Conservation (phyloP, 179 eudicot species). For the Pouteria campechiana region DNA sequence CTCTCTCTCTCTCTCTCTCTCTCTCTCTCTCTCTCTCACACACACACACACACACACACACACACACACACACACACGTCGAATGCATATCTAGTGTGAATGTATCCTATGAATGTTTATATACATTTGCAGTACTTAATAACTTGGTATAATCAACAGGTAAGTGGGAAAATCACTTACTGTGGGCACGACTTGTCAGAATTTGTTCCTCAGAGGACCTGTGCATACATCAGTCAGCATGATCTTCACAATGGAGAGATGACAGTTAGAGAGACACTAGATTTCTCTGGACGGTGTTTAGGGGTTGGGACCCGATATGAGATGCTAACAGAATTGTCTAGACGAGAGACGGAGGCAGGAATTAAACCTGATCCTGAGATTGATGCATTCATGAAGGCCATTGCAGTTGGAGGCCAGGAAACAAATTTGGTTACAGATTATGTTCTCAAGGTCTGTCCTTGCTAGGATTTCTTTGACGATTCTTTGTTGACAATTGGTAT, state of each 20-base stretch:
- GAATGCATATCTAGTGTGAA: too few species aligned
- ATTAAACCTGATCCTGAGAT: constrained; percentile 65
- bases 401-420: constrained; percentile 48
- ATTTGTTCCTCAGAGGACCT: constrained; percentile 57
- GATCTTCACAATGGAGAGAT: constrained; percentile 70
- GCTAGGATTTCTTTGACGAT: too few species aligned
- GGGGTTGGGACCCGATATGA: constrained; percentile 70
- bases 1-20: too few species aligned
- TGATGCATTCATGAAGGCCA: constrained; percentile 74
- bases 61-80: too few species aligned
- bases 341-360: constrained; percentile 52
- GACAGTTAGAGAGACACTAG: constrained; percentile 75
- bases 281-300: constrained; percentile 66
- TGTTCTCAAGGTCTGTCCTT: constrained; percentile 48
- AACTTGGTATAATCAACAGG: too few species aligned
- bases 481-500: too few species aligned
- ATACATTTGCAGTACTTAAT: too few species aligned
- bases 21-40: not conserved
- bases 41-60: not conserved
- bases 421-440: constrained; percentile 61
- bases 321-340: constrained; percentile 36
- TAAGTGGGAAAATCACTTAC: constrained; percentile 48
- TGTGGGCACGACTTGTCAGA: constrained; percentile 61
- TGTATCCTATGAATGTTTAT: too few species aligned
- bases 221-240: constrained; percentile 62